These are phyloP conservation scores for Apophysomyces ossiformis DNA, from an alignment of 371 early-diverging fungal genomes.

Conservation along the genomic window DNA sequence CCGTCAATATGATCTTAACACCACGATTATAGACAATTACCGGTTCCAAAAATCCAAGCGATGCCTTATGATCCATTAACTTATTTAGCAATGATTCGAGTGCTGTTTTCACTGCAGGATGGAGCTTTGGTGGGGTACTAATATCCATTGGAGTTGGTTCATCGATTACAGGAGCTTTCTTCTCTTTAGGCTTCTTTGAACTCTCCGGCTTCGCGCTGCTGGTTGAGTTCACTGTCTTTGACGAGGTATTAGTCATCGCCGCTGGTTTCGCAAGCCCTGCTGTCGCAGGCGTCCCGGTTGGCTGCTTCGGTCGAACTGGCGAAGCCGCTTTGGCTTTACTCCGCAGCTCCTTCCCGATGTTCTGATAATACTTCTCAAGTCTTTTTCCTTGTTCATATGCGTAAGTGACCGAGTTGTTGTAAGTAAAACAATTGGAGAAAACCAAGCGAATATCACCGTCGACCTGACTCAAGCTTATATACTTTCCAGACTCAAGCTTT, in stretches of 20 bases:
- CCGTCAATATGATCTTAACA: background rate
- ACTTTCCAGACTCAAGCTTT: slow-evolving; percentile 70
- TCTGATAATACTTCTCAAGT: slow-evolving; percentile 62
- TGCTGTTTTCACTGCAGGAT: slow-evolving; percentile 24
- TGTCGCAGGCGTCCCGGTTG: background rate
- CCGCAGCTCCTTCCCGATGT: slow-evolving; percentile 62
- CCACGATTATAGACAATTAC: slow-evolving; percentile 64
- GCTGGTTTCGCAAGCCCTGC: background rate
- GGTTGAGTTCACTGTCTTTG: background rate
- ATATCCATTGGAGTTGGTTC: background rate
- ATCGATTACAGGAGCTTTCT: background rate
- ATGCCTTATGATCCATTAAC: slow-evolving; percentile 42
- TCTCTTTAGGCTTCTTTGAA: slow-evolving; percentile 2
- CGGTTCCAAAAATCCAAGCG: slow-evolving; percentile 55
- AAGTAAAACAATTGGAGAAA: slow-evolving; percentile 89
- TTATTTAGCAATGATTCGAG: slow-evolving; percentile 42
- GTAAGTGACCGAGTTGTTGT: slow-evolving; percentile 83
- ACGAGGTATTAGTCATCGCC: background rate
- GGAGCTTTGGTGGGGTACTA: slow-evolving; percentile 20
- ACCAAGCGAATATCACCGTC: slow-evolving; percentile 68
- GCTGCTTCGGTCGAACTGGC: background rate
- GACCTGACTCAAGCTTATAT: slow-evolving; percentile 50
- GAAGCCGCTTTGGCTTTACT: slow-evolving; percentile 16
- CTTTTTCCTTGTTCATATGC: slow-evolving; percentile 79
- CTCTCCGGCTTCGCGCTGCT: background rate